Base-by-base conservation (phyloP, 352 stramenopile genomes). In the Pythium sp. region DNA sequence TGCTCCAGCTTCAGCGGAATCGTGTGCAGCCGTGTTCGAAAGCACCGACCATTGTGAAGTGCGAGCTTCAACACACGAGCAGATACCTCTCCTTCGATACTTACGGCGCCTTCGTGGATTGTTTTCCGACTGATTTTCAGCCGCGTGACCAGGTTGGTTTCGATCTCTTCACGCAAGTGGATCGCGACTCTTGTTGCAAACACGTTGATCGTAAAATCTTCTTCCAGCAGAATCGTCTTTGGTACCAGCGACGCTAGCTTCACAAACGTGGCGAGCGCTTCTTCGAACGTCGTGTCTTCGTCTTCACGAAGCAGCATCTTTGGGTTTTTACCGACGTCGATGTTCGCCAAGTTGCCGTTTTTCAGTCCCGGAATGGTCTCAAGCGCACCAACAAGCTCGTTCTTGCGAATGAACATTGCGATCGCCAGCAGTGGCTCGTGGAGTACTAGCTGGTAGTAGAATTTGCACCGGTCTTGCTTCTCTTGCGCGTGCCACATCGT, bases 21-120 rank as follows among this genome's bases (percentile, higher is more conserved):
- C 3, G 73, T 93, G 54, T 87, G 78, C 36, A 89, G 71, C 20
- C 79, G 72, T 14, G 86, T 90, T 26, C 82, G 74, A 53, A 97
- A 93, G 55, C 82, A 88, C 4, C 91, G 77, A 6, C 92, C 93
- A 67, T 97, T 98, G 71, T 98, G 93, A 9, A 97, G 76, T 6
- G 87, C 87, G 22, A 98, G 58, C 69, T 94, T 95, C 14, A 98
- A 63, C 11, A 92, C 78, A 6, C 92, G 77, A 26, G 82, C 80
- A 1, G 92, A 88, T 14, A 97, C 75, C 46, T 94, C 77, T 1
- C 86, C 85, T 60, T 82, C 72, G 43, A 94, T 79, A 22, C 68
- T 79, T 2, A 67, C 64, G 0, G 84, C 86, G 0, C 84, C 79
- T 49, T 76, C 62, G 34, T 93, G 72, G 30, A 86, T 80, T 0